A percentile compares a stretch with the other conserved stretches of the same genome.
phyloP scores from a whole-genome alignment of 139 green algal species.

The Coccomyxa sp. region DNA sequence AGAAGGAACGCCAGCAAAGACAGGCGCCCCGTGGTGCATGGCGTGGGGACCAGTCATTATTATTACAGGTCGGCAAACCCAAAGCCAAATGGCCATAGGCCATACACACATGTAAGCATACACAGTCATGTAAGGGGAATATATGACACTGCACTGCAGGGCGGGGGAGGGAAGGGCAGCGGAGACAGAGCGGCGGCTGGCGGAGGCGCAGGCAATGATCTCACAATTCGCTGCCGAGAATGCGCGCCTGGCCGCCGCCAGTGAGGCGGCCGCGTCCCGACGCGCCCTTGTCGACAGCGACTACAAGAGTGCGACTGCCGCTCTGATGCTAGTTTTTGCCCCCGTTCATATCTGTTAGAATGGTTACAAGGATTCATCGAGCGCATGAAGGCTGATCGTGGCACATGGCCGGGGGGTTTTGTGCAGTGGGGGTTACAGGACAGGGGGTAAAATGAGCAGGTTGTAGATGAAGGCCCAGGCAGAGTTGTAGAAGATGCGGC shows the following conservation, averaged over 20 bases:
- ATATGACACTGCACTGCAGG: too few species aligned
- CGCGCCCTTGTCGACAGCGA: slow-evolving; percentile 27
- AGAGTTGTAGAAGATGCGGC: slow-evolving; percentile 89
- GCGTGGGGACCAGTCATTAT: too few species aligned
- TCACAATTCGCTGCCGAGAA: slow-evolving; percentile 53
- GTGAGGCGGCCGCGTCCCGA: slow-evolving; percentile 40
- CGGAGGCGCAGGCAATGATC: slow-evolving; percentile 37
- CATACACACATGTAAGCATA: too few species aligned
- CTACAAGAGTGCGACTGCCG: slow-evolving; percentile 25
- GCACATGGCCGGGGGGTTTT: neutral
- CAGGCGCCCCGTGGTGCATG: too few species aligned
- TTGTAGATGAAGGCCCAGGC: slow-evolving; percentile 31
- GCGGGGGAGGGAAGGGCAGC: neutral
- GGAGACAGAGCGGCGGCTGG: slow-evolving; percentile 15
- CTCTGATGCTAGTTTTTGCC: neutral
- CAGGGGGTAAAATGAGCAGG: neutral
- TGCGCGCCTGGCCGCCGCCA: slow-evolving; percentile 53
- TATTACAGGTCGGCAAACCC: too few species aligned
- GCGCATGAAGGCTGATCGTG: neutral
- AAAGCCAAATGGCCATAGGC: too few species aligned
- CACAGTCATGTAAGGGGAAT: too few species aligned
- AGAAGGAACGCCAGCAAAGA: too few species aligned
- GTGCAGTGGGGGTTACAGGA: neutral
- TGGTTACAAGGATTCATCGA: neutral
- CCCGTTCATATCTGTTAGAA: neutral